Percentiles rank a stretch among this genome's conserved stretches.
Evolutionary conservation across 306 rosid genomes (phyloP).

Genomic region (Argentina anserina): DNA sequence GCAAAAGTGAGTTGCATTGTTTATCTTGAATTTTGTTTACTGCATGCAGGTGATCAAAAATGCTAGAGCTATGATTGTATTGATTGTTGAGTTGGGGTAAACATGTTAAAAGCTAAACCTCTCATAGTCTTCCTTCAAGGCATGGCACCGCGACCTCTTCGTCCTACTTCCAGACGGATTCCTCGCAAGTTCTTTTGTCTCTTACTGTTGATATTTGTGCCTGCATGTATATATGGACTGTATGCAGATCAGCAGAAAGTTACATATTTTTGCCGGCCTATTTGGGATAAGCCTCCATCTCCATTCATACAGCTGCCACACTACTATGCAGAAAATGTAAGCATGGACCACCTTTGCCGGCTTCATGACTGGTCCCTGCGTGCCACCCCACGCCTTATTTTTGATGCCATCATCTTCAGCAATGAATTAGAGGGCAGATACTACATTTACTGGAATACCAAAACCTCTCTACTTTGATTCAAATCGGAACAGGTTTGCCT

Average conservation of each 20-base stretch:
- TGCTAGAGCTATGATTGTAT: slow-evolving; percentile 29
- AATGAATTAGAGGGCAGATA: slow-evolving; percentile 76
- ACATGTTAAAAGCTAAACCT: slow-evolving; percentile 24
- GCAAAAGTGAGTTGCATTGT: neutral
- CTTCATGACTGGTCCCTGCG: slow-evolving; percentile 88
- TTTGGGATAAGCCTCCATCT: slow-evolving; percentile 77
- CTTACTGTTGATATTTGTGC: slow-evolving; percentile 39
- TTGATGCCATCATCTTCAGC: slow-evolving; percentile 80
- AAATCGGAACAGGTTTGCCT: slow-evolving; percentile 50
- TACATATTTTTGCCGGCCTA: slow-evolving; percentile 80
- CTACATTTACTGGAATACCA: slow-evolving; percentile 83
- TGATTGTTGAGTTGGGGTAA: slow-evolving; percentile 31
- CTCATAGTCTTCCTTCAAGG: slow-evolving; percentile 22
- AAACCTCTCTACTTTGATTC: slow-evolving; percentile 60
- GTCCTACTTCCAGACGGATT: slow-evolving; percentile 34
- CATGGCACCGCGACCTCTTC: slow-evolving; percentile 40
- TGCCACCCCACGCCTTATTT: slow-evolving; percentile 57
- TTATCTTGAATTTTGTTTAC: slow-evolving; percentile 2
- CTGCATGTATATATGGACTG: slow-evolving; percentile 45
- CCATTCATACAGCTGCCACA: slow-evolving; percentile 66
- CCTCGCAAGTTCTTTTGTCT: slow-evolving; percentile 39
- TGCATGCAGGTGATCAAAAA: slow-evolving; percentile 43
- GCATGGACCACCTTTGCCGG: slow-evolving; percentile 68
- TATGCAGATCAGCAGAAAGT: slow-evolving; percentile 43
- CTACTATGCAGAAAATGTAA: slow-evolving; percentile 86